These are phyloP conservation scores for Mycena galopus DNA, from an alignment of 768 basidiomycete genomes.

Conservation along the genomic window DNA sequence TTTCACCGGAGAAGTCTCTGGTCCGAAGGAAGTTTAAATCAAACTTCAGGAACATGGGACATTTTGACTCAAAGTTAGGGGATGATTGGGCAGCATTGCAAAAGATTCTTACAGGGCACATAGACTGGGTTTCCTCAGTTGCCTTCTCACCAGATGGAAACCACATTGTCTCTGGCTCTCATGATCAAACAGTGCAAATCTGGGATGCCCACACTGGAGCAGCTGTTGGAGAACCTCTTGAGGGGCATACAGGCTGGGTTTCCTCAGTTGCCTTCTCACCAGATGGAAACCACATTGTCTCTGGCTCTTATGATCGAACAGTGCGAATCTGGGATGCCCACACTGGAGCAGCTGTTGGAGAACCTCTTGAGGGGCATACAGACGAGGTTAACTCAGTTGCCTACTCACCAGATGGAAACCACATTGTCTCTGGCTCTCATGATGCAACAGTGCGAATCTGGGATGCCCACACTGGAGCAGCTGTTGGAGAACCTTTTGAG, in stretches of 20 bases:
- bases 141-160: background rate
- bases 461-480: background rate
- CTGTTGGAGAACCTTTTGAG: background rate
- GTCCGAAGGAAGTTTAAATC: background rate
- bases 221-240: too few relatives aligned
- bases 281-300: background rate
- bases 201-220: too few relatives aligned
- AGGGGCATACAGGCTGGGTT: too few relatives aligned
- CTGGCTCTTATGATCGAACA: background rate
- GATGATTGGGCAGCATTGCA: background rate
- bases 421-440: background rate
- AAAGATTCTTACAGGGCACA: background rate
- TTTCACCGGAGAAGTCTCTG: background rate
- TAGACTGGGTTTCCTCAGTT: background rate
- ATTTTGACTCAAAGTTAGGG: background rate
- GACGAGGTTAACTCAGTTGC: background rate
- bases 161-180: too few relatives aligned
- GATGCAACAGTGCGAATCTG: background rate
- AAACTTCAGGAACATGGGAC: background rate
- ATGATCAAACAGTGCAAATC: too few relatives aligned
- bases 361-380: background rate
- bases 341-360: background rate
- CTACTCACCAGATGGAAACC: background rate
- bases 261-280: too few relatives aligned
- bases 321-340: background rate